Evolutionary conservation across 768 basidiomycete species (phyloP).

Genomic region (Serendipita sp.): DNA sequence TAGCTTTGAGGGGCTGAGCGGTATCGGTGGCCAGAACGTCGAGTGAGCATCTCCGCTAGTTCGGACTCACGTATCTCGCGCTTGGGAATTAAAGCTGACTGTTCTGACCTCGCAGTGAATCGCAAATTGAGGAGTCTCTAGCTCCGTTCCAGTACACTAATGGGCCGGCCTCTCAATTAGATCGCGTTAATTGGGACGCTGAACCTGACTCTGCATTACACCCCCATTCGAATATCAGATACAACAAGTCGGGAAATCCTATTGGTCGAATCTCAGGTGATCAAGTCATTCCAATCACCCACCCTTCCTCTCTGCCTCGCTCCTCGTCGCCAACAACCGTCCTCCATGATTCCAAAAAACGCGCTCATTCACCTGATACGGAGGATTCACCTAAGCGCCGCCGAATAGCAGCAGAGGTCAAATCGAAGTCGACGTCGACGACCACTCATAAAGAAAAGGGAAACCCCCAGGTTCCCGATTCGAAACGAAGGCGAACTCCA

Average conservation of each 20-base stretch:
- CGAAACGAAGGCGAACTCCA: background rate
- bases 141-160: background rate
- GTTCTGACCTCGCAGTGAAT: background rate
- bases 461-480: background rate
- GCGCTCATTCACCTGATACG: background rate
- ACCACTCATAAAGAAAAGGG: background rate
- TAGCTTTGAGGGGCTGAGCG: slow-evolving; percentile 4
- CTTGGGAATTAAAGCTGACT: background rate
- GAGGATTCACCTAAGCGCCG: background rate
- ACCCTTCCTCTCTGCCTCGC: background rate
- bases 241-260: background rate
- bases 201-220: background rate
- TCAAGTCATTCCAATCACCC: background rate
- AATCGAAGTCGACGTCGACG: background rate
- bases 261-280: background rate
- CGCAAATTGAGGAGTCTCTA: background rate
- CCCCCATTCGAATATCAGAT: background rate
- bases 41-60: background rate
- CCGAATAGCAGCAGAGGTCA: background rate
- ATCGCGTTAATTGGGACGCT: background rate
- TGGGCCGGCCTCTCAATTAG: background rate
- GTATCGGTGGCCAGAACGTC: background rate
- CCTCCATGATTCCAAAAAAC: background rate
- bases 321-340: background rate
- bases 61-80: background rate